Evolutionary conservation across 371 early-diverging fungal genomes (phyloP).

Genomic region (Syncephalastrum sp.): DNA sequence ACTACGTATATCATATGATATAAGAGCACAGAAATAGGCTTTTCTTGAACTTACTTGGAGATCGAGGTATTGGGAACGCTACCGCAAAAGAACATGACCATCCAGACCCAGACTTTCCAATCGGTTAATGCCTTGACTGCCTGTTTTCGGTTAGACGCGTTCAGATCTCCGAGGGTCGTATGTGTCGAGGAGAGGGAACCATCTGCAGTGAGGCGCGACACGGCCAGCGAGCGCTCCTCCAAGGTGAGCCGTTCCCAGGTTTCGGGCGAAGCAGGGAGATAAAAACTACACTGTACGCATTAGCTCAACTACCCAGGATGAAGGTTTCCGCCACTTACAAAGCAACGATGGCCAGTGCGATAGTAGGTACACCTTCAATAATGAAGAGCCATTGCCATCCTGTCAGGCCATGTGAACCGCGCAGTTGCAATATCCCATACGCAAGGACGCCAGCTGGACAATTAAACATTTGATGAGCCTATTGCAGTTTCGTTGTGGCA

Average conservation of each 20-base stretch:
- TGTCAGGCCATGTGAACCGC: constrained; percentile 35
- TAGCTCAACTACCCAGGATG: neutral
- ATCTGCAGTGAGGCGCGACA: constrained; percentile 22
- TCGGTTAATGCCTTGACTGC: constrained; percentile 36
- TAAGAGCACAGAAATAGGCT: neutral
- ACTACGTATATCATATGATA: constrained; percentile 10
- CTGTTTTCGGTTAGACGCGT: constrained; percentile 38
- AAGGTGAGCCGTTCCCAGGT: constrained; percentile 32
- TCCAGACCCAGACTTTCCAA: constrained; percentile 52
- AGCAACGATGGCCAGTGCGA: constrained; percentile 33
- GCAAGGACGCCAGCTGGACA: constrained; percentile 44
- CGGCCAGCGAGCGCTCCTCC: constrained; percentile 32
- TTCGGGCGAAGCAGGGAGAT: constrained; percentile 39
- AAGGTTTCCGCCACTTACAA: constrained; percentile 20
- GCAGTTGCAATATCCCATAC: constrained; percentile 38
- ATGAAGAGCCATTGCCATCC: constrained; percentile 55
- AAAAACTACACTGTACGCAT: constrained; percentile 22
- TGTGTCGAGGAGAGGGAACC: constrained; percentile 11
- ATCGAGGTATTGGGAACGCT: constrained; percentile 50
- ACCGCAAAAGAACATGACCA: constrained; percentile 52
- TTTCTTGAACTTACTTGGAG: constrained; percentile 34
- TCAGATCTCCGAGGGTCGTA: constrained; percentile 32
- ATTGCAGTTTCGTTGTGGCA: neutral
- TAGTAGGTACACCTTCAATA: constrained; percentile 52
- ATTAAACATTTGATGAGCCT: neutral